phyloP scores from a whole-genome alignment of 441 rosid genomes.

The Jatropha podagrica region DNA sequence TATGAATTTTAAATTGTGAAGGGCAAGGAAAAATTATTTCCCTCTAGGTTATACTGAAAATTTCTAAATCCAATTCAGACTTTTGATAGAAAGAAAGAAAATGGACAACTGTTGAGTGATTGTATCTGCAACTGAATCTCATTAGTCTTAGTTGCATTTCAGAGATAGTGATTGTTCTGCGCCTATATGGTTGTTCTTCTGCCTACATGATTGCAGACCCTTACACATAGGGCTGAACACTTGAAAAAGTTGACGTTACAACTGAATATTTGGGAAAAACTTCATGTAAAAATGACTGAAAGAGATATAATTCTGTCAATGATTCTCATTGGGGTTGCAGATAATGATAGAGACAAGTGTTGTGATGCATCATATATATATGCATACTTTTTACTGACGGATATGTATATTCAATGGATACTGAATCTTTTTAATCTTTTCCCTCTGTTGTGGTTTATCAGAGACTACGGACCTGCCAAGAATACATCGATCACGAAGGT shows the following conservation, averaged over 20 bases:
- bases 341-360: not conserved
- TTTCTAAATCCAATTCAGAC: not conserved
- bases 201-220: not conserved
- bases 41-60: not conserved
- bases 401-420: not conserved
- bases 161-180: not conserved
- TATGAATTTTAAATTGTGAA: not conserved
- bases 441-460: slow-evolving; percentile 31
- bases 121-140: slow-evolving; percentile 1
- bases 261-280: not conserved
- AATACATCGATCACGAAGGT: slow-evolving; percentile 85
- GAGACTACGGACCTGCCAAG: slow-evolving; percentile 88
- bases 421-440: not conserved
- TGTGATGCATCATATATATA: not conserved
- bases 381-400: not conserved
- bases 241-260: not conserved
- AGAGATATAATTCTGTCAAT: not conserved
- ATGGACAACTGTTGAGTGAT: not conserved
- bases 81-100: not conserved
- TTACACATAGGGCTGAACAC: not conserved
- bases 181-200: not conserved
- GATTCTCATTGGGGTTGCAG: not conserved
- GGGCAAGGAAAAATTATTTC: too few species aligned
- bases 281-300: not conserved
- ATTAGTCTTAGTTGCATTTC: not conserved